Percentiles rank a stretch among this genome's conserved stretches.
These are phyloP conservation scores for Aspergillus intermedius DNA, from an alignment of 2,329 filamentous ascomycete species.

Conservation along the genomic window DNA sequence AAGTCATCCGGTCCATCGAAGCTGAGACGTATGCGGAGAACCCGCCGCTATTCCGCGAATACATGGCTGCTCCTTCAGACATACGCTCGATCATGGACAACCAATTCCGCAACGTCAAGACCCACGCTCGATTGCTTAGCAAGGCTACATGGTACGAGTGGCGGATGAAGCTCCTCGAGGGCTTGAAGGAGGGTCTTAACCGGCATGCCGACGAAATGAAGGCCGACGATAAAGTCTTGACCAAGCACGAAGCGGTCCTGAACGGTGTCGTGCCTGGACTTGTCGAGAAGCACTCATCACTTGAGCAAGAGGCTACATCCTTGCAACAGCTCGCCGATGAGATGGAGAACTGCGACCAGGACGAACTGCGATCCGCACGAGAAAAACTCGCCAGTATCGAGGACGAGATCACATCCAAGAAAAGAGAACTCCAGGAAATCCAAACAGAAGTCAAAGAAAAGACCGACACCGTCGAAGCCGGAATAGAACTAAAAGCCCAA, in stretches of 20 bases:
- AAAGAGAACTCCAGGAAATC: constrained; percentile 59
- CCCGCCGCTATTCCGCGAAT: constrained; percentile 84
- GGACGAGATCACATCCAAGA: constrained; percentile 63
- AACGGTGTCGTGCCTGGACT: constrained; percentile 61
- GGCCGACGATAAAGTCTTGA: constrained; percentile 61
- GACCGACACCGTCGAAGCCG: constrained; percentile 56
- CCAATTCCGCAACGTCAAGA: constrained; percentile 96
- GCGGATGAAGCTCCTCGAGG: constrained; percentile 81
- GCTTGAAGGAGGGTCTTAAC: constrained; percentile 72
- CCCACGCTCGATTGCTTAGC: constrained; percentile 78
- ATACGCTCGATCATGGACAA: constrained; percentile 86
- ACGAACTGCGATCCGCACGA: constrained; percentile 69
- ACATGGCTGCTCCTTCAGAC: constrained; percentile 75
- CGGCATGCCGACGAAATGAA: constrained; percentile 72
- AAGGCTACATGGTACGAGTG: constrained; percentile 98
- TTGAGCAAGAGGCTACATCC: constrained; percentile 59
- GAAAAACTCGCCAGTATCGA: constrained; percentile 60
- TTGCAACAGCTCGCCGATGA: constrained; percentile 65
- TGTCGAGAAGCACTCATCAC: constrained; percentile 51
- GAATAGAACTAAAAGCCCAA: constrained; percentile 61
- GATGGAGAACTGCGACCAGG: constrained; percentile 60
- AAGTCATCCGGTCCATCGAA: constrained; percentile 86
- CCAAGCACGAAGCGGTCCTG: constrained; percentile 63
- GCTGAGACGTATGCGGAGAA: constrained; percentile 83
- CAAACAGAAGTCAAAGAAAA: constrained; percentile 62